Base-by-base conservation (phyloP, 495 filamentous ascomycete genomes). In the Penicillium lividum region DNA sequence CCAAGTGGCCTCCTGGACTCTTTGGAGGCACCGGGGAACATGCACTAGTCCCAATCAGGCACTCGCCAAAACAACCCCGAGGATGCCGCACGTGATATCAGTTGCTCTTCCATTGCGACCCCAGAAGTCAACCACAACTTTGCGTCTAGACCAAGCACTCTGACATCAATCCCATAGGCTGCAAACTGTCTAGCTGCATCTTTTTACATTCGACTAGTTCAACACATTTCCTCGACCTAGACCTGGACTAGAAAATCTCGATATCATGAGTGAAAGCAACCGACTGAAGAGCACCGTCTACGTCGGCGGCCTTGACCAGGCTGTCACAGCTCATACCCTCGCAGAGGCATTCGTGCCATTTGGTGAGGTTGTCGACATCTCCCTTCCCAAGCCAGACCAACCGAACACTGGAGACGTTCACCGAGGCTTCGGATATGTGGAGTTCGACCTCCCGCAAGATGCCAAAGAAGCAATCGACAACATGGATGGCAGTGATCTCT, bases 401-500 rank as follows among this genome's bases (percentile, higher is more conserved):
- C 86, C 85, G 53, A 83, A 80, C 56, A 76, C 83, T 40, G 85
- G 78, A 33, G 91, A 95, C 11, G 78, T 83, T 10, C 94, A 99
- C 71, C 80, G 93, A 50, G 94, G 94, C 0, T 99, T 97, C 73
- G 95, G 92, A 60, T 98, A 98, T 66, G 90, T 99, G 38, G 94
- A 99, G 67, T 99, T 90, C 71, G 92, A 97, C 65, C 77, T 89
- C 34, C 80, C 85, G 22, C 85, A 85, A 53, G 94, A 99, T 75
- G 93, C 92, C 48, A 88, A 86, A 58, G 94, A 97, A 73, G 94
- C 94, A 38, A 96, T 99, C 68, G 91, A 98, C 80, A 99, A 99
- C 73, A 97, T 98, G 95, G 91, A 99, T 66, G 92, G 95, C 67
- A 87, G 92, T 58, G 92, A 97, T 77, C 80, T 99, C n/a, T 97